Conservation (phyloP, 495 filamentous ascomycete genomes). For the Xylaria acuta region DNA sequence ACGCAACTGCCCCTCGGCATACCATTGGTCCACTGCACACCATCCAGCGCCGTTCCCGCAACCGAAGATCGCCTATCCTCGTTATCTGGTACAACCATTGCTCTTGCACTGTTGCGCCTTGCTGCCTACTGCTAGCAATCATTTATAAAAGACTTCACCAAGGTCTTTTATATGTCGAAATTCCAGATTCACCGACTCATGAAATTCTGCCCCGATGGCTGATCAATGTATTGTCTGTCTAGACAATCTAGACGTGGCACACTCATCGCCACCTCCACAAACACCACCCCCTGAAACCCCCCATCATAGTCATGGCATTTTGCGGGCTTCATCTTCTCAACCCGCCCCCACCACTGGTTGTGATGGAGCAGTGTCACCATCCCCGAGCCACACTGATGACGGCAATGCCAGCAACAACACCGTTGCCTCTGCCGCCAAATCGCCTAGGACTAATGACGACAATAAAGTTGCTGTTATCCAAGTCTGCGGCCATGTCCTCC, state of each 20-base stretch:
- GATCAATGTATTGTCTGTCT: slow-evolving; percentile 97
- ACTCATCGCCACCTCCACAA: slow-evolving; percentile 33
- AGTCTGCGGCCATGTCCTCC: slow-evolving; percentile 85
- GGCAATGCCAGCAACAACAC: slow-evolving; percentile 32
- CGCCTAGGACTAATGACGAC: slow-evolving; percentile 36
- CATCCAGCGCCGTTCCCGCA: slow-evolving; percentile 6
- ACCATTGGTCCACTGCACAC: slow-evolving; percentile 22
- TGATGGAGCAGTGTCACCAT: slow-evolving; percentile 41
- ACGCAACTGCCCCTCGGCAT: slow-evolving; percentile 18
- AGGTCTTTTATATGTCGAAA: slow-evolving; percentile 47
- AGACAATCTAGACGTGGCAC: slow-evolving; percentile 74
- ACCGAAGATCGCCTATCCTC: slow-evolving; percentile 22
- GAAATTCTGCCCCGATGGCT: slow-evolving; percentile 66
- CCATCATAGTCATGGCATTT: slow-evolving; percentile 22
- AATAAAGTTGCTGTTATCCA: slow-evolving; percentile 57
- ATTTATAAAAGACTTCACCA: slow-evolving; percentile 31
- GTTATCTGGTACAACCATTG: slow-evolving; percentile 29
- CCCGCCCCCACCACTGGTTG: slow-evolving; percentile 27
- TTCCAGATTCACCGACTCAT: slow-evolving; percentile 39
- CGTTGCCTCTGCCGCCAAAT: slow-evolving; percentile 42
- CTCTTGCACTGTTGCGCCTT: slow-evolving; percentile 18
- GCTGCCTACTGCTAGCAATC: slow-evolving; percentile 28
- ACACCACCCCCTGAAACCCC: slow-evolving; percentile 23
- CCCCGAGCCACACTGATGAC: slow-evolving; percentile 47
- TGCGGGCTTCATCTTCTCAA: slow-evolving; percentile 22